Evolutionary conservation across 176 grass and related monocot genomes (phyloP).

Genomic region (Paspalum vaginatum): DNA sequence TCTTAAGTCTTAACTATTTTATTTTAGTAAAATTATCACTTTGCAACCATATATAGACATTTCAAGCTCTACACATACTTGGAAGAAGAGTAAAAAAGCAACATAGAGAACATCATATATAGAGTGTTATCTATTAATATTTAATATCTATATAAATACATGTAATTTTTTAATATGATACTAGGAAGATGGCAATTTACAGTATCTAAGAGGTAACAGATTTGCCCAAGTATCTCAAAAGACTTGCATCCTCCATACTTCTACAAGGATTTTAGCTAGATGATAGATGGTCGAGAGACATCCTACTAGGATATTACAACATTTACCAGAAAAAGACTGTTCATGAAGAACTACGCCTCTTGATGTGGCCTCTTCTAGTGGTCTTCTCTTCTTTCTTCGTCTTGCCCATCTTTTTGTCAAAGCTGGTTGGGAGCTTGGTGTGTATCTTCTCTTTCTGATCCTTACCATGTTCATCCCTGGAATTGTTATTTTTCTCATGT

Average conservation of each 20-base stretch:
- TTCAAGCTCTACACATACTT: neutral
- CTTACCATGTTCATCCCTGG: slow-evolving; percentile 17
- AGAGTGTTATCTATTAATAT: neutral
- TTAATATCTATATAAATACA: slow-evolving; percentile 45
- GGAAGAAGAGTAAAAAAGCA: slow-evolving; percentile 20
- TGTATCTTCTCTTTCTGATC: slow-evolving; percentile 20
- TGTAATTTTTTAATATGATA: slow-evolving; percentile 22
- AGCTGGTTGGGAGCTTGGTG: slow-evolving; percentile 47
- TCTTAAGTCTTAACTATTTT: neutral
- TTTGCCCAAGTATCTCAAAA: slow-evolving; percentile 24
- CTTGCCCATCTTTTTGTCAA: slow-evolving; percentile 46
- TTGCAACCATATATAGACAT: neutral
- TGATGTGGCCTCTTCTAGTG: slow-evolving; percentile 43
- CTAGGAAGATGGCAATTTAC: slow-evolving; percentile 19
- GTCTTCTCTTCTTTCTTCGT: slow-evolving; percentile 55
- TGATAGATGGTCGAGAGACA: slow-evolving; percentile 17
- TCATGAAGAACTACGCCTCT: slow-evolving; percentile 54
- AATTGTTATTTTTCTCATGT: slow-evolving; percentile 29
- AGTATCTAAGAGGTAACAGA: slow-evolving; percentile 17
- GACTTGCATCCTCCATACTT: slow-evolving; percentile 20
- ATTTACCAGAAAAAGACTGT: slow-evolving; percentile 49
- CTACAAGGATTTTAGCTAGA: slow-evolving; percentile 35
- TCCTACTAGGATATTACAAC: slow-evolving; percentile 37
- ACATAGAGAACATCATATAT: neutral
- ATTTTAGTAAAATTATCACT: slow-evolving; percentile 4